Percentiles rank a stretch among this genome's conserved stretches.
Evolutionary conservation across 2,329 filamentous ascomycete genomes (phyloP).

Genomic region (Botrytis elliptica): DNA sequence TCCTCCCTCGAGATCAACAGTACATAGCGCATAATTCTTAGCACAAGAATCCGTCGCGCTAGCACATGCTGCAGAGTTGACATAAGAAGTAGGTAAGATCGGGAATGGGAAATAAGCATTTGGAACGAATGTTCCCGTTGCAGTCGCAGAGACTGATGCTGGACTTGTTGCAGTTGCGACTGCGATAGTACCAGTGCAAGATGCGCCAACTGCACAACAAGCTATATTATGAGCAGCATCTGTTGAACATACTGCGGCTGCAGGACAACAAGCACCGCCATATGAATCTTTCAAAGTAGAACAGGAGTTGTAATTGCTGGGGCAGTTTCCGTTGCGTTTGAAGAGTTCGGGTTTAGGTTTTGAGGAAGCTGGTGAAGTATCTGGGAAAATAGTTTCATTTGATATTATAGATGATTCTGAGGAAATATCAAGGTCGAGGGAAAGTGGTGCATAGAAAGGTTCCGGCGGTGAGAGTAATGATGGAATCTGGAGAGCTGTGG

Average conservation of each 20-base stretch:
- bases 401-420: slow-evolving; percentile 19
- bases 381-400: slow-evolving; percentile 29
- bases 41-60: slow-evolving; percentile 53
- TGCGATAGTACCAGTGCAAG: slow-evolving; percentile 37
- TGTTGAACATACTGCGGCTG: slow-evolving; percentile 35
- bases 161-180: slow-evolving; percentile 21
- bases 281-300: slow-evolving; percentile 33
- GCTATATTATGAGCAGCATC: slow-evolving; percentile 37
- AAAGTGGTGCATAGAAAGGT: slow-evolving; percentile 31
- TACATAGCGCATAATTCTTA: slow-evolving; percentile 54
- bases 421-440: slow-evolving; percentile 21
- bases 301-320: slow-evolving; percentile 38
- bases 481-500: slow-evolving; percentile 33
- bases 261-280: slow-evolving; percentile 38
- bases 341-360: slow-evolving; percentile 28
- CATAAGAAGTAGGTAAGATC: slow-evolving; percentile 52
- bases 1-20: slow-evolving; percentile 47
- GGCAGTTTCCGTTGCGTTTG: slow-evolving; percentile 37
- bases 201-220: slow-evolving; percentile 39
- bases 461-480: slow-evolving; percentile 32
- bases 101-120: slow-evolving; percentile 62
- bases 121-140: slow-evolving; percentile 51
- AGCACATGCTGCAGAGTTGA: slow-evolving; percentile 51
- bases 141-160: slow-evolving; percentile 26
- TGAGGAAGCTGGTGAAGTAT: slow-evolving; percentile 18